Base-by-base conservation (phyloP, 1,139 yeast species). In the Scheffersomyces stambukii region DNA sequence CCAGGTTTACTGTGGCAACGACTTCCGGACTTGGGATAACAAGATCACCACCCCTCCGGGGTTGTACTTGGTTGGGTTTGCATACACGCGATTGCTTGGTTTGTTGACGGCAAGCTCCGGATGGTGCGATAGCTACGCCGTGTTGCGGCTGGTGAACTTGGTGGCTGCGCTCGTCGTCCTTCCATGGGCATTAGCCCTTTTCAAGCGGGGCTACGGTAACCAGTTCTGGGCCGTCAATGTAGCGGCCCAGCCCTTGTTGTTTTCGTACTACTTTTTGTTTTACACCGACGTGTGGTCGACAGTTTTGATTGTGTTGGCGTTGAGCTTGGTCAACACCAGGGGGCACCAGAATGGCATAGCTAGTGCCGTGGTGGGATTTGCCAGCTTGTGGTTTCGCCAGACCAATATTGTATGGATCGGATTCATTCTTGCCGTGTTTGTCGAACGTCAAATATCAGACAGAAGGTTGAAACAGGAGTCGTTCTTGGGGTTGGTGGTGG, bases 21-120 rank as follows among this genome's bases (percentile, higher is more conserved):
- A 75, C 27, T 86, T 79, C 57, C 36, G 40, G 9, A 47, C 61
- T 1, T 91, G 97, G 96, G 91, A 91, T 52, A 68, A 77, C 19
- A 91, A 89, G 50, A 86, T 93, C 50, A 91, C 98, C 3, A 91
- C 98, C 0, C 98, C 98, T 2, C 98, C 98, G 1, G 99, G 98
- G 0, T 60, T 91, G 20, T 91, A 91, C 48, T 40, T 70, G 7
- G 46, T 88, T 8, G 94, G 89, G 1, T 70, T 68, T 38, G 30
- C 57, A 4, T 76, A 66, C 46, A 52, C 70, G 26, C 54, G 66
- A 35, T 15, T 57, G 2, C 23, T 63, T 22, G 43, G 47, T 32
- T 21, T 42, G 24, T 15, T 51, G 16, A 28, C 51, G 21, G n/a
- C 16, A 2, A 33, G 37, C 8, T 8, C 24, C n/a, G 21, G 52